Base-by-base conservation (phyloP, 805 yeast genomes). In the Candida vaughaniae region DNA sequence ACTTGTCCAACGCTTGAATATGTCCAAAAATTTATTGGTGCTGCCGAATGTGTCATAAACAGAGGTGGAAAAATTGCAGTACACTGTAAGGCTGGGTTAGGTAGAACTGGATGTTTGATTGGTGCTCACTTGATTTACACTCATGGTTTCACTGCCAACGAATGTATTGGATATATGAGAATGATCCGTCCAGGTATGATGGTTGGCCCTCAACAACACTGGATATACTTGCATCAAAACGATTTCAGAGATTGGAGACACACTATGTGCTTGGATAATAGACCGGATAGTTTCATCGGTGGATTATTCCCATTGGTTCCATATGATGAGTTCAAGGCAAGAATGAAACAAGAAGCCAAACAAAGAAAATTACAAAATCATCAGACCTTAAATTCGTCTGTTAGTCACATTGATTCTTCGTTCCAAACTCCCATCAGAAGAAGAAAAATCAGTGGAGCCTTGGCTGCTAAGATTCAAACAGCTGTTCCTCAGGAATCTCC, bases 171-270 rank as follows among this genome's bases (percentile, higher is more conserved):
- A 1, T 93, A 89, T 56, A 85, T 93, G 91, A 76, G 99, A 59
- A 85, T 93, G 77, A 74, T 93, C 45, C 78, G 99, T 49, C 99
- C 99, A 0, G 99, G 99, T 28, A 93, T 93, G 99, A 97, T 93
- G n/a, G 99, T 93, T 20, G 99, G 99, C 0, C 99, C 99, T 2
- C 99, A 93, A 62, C 99, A 93, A 59, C 99, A 93, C 66, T 93
- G 99, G 99, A 72, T 93, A 41, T 93, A 93, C 56, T 73, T 93
- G 46, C 96, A 93, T 58, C 99, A 93, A 62, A 82, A 88, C 60
- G 96, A 90, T 49, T 93, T 93, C 61, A 75, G 97, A 53, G 96
- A 89, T 53, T 93, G 99, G 98, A 77, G 88, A 59, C 86, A 82
- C 51, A 88, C 96, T 8, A 89, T 85, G 95, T 80, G 80, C 14